These are phyloP conservation scores for Acanthochlamys bracteata DNA, from an alignment of 106 monocot genomes.

Conservation along the genomic window DNA sequence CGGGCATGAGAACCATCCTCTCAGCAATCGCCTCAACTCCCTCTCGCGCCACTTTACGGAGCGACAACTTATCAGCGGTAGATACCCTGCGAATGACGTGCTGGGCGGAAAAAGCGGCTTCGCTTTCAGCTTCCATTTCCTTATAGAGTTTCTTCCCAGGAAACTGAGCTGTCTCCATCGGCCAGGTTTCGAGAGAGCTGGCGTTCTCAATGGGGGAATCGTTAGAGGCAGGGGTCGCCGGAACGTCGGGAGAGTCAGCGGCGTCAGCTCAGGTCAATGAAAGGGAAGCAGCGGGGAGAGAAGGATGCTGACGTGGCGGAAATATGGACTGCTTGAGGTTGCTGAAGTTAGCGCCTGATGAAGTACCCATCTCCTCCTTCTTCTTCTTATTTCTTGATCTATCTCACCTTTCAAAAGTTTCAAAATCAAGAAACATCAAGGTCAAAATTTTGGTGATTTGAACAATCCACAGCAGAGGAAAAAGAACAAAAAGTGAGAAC, in stretches of 20 bases:
- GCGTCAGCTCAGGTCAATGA: slow-evolving; percentile 61
- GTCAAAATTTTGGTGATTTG: too few species aligned
- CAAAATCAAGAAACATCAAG: not conserved
- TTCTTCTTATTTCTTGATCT: too few species aligned
- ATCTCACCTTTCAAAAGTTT: not conserved
- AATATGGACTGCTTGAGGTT: slow-evolving; percentile 73
- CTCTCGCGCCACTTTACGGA: slow-evolving; percentile 72
- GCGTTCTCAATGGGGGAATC: slow-evolving; percentile 87
- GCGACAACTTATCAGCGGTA: slow-evolving; percentile 30
- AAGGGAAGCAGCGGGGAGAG: slow-evolving; percentile 49
- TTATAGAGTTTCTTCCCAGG: slow-evolving; percentile 41
- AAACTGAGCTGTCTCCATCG: slow-evolving; percentile 46
- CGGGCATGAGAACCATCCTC: slow-evolving; percentile 54
- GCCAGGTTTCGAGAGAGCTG: slow-evolving; percentile 93
- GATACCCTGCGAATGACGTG: slow-evolving; percentile 58
- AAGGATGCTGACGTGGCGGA: slow-evolving; percentile 62
- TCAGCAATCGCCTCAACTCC: slow-evolving; percentile 70
- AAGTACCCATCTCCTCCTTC: slow-evolving; percentile 45
- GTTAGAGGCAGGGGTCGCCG: slow-evolving; percentile 12
- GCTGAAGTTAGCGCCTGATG: slow-evolving; percentile 75
- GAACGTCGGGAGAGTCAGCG: slow-evolving; percentile 21
- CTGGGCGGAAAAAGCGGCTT: slow-evolving; percentile 21
- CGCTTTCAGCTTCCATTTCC: slow-evolving; percentile 49
- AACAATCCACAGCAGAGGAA: too few species aligned
- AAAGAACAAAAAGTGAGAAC: too few species aligned